Conservation (phyloP, 225 moss, liverwort and hornwort genomes). For the Sphagnum contortum region DNA sequence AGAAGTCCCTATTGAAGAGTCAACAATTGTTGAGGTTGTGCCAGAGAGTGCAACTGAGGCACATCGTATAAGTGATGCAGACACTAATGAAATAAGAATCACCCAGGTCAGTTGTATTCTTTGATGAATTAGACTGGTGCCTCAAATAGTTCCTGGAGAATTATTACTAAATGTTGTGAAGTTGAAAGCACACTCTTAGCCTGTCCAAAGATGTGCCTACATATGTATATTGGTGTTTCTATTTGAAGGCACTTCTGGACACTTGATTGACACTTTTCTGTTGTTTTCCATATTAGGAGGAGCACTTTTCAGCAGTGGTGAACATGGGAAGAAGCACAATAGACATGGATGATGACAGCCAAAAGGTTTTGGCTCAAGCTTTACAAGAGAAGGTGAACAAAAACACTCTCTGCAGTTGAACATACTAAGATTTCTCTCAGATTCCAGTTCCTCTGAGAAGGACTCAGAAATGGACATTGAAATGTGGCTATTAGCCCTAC, state of each 20-base stretch:
- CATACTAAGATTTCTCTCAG: not conserved
- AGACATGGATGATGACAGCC: constrained; percentile 57
- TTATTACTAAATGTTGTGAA: no score
- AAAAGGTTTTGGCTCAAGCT: constrained; percentile 75
- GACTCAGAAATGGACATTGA: no score
- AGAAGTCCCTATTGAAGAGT: constrained; percentile 16
- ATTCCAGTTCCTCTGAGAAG: no score
- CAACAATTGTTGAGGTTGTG: constrained; percentile 7
- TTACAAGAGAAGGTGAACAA: constrained; percentile 77
- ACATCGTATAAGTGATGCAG: constrained; percentile 15
- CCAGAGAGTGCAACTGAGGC: constrained; percentile 17
- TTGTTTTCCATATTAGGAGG: constrained; percentile 15
- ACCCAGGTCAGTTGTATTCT: constrained; percentile 18
- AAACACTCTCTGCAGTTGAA: not conserved
- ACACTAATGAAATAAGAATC: constrained; percentile 9
- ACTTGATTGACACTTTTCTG: not conserved
- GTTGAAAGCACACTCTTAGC: no score
- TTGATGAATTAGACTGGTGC: no score
- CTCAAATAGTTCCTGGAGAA: no score
- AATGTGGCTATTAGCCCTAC: no score
- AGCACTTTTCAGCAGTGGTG: constrained; percentile 32
- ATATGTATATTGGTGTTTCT: no score
- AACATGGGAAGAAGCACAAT: constrained; percentile 21
- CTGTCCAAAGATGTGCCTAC: no score
- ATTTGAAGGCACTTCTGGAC: not conserved